Evolutionary conservation across 2,329 filamentous ascomycete genomes (phyloP).

Genomic region (Apiospora marii): DNA sequence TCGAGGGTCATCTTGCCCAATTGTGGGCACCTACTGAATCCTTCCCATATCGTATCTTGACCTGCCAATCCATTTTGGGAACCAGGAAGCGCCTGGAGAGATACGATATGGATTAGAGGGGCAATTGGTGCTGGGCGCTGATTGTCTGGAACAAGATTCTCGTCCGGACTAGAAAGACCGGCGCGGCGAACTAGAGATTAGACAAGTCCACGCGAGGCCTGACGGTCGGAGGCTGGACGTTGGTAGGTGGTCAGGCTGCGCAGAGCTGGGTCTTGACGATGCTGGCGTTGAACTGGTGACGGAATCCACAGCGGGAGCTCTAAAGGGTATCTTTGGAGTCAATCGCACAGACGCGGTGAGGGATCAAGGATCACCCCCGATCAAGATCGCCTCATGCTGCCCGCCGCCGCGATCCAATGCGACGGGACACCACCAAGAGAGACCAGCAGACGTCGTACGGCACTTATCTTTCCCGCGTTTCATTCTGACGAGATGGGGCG

Average conservation of each 20-base stretch:
- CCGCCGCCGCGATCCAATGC: slow-evolving; percentile 5
- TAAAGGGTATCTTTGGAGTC: slow-evolving; percentile 23
- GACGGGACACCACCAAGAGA: background rate
- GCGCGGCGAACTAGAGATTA: background rate
- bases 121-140: background rate
- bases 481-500: background rate
- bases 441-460: background rate
- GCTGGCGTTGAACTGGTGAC: slow-evolving; percentile 1
- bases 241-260: background rate
- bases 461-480: background rate
- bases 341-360: slow-evolving; percentile 23
- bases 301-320: slow-evolving; percentile 16
- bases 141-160: slow-evolving; percentile 2
- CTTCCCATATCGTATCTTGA: slow-evolving; percentile 3
- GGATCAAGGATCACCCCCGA: slow-evolving; percentile 8
- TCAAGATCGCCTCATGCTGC: background rate
- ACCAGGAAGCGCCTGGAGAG: background rate
- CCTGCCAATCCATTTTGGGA: slow-evolving; percentile 3
- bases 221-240: slow-evolving; percentile 4
- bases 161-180: background rate
- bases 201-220: slow-evolving; percentile 1
- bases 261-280: slow-evolving; percentile 1
- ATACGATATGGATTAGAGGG: background rate
- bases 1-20: slow-evolving; percentile 9
- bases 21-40: slow-evolving; percentile 4